Conservation (phyloP, 805 yeast species). For the Suhomyces kilbournensis region DNA sequence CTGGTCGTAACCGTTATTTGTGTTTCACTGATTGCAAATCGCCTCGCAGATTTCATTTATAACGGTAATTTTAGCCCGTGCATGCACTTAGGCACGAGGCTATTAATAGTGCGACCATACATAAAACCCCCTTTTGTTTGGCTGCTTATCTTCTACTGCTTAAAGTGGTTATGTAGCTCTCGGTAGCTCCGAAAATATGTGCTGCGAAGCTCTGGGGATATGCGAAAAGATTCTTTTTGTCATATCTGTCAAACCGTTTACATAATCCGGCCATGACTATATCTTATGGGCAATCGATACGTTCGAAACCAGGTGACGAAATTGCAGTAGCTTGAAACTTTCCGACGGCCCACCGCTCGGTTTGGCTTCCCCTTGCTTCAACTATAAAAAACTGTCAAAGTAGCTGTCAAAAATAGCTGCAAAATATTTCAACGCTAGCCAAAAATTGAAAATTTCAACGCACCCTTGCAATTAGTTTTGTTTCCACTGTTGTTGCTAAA, state of each 20-base stretch:
- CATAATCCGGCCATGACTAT: neutral
- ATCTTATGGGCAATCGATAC: neutral
- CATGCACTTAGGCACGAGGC: neutral
- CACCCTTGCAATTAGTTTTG: neutral
- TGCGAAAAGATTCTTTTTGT: neutral
- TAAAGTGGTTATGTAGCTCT: neutral
- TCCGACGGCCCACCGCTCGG: neutral
- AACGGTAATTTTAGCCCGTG: neutral
- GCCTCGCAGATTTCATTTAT: neutral
- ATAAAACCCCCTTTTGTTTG: no score
- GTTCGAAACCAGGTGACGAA: neutral
- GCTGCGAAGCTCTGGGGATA: neutral
- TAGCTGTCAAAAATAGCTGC: neutral
- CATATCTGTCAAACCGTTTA: neutral
- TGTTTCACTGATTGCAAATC: neutral
- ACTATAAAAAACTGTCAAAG: neutral
- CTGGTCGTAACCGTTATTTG: neutral
- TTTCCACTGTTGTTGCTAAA: neutral
- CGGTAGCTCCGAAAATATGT: neutral
- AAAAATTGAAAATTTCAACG: neutral
- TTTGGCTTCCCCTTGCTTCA: neutral
- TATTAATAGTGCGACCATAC: no score
- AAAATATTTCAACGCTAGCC: neutral
- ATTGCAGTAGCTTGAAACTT: neutral
- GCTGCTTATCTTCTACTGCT: neutral